These are phyloP conservation scores for Ascocoryne sarcoides DNA, from an alignment of 2,329 filamentous ascomycete species.

Conservation along the genomic window DNA sequence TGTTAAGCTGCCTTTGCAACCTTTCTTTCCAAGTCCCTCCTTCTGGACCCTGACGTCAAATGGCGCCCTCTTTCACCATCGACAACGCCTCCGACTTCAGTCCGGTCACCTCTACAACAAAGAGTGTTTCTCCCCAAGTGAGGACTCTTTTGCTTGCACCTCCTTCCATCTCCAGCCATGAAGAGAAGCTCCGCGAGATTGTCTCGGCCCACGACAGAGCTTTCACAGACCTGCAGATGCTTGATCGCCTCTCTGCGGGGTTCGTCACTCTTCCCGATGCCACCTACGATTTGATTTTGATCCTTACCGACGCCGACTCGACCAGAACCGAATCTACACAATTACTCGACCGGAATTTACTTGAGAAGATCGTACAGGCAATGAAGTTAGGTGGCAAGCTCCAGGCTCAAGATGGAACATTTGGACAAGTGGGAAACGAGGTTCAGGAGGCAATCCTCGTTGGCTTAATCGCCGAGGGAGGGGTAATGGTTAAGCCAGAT, in stretches of 20 bases:
- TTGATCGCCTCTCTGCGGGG: slow-evolving; percentile 80
- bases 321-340: slow-evolving; percentile 51
- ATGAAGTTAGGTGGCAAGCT: slow-evolving; percentile 63
- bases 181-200: slow-evolving; percentile 63
- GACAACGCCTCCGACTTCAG: neutral
- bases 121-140: slow-evolving; percentile 14
- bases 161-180: slow-evolving; percentile 79
- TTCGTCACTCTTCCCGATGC: slow-evolving; percentile 66
- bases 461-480: slow-evolving; percentile 56
- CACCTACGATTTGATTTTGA: slow-evolving; percentile 76
- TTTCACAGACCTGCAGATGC: slow-evolving; percentile 89
- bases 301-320: slow-evolving; percentile 72
- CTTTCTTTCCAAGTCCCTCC: too few relatives aligned
- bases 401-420: slow-evolving; percentile 57
- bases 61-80: neutral
- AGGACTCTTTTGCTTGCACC: slow-evolving; percentile 82
- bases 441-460: slow-evolving; percentile 76
- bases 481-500: slow-evolving; percentile 68
- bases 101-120: slow-evolving; percentile 6
- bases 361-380: slow-evolving; percentile 58
- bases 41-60: too few relatives aligned
- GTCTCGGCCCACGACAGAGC: slow-evolving; percentile 66
- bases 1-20: too few relatives aligned
- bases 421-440: slow-evolving; percentile 40
- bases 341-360: slow-evolving; percentile 59